Base-by-base conservation (phyloP, 169 alveolate species). In the Gregarina niphandrodes region DNA sequence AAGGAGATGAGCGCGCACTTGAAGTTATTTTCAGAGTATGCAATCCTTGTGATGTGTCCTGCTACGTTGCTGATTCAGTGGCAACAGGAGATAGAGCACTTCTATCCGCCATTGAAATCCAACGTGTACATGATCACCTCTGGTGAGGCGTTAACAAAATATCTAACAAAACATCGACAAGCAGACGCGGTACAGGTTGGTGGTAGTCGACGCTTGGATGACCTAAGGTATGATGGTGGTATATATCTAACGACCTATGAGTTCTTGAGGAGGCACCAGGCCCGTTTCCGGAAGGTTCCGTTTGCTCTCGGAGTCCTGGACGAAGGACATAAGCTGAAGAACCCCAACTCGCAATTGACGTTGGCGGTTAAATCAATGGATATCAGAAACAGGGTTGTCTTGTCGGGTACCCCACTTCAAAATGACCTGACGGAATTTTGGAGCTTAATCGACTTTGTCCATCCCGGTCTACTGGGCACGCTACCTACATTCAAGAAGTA, bases 381-480 rank as follows among this genome's bases (percentile, higher is more conserved):
- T 36, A 48, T 58, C 3, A 42, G 62, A 7, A 75, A 71, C 45
- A 75, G 83, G 37, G 42, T 81, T 11, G 61, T 80, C 0, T 48
- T 86, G 32, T 76, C 91, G 0, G 93, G 92, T 7, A 73, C 94
- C 1, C 93, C 93, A 2, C 70, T 86, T 21, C 82, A 86, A 57
- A 86, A 86, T 65, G 70, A 73, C 44, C 73, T 86, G 6, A 54
- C 63, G 35, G 96, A 86, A 53, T 58, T 86, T 13, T 86, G 96
- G 94, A 62, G 87, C 23, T 62, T 82, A 20, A 77, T 80, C 52
- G 89, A 86, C 60, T 82, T 86, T 49, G 70, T 80, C 11, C 65
- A 73, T 61, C 93, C 93, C 9, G 88, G 90, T 21, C 66, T 74
- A 32, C 70, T 83, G 18, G 91, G 86, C 22, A 73, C 82, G 22